Evolutionary conservation across 78 protist genomes (phyloP), one percentile per base, ranked within the genome.

Genomic region (Dictyostelium capitatum): DNA sequence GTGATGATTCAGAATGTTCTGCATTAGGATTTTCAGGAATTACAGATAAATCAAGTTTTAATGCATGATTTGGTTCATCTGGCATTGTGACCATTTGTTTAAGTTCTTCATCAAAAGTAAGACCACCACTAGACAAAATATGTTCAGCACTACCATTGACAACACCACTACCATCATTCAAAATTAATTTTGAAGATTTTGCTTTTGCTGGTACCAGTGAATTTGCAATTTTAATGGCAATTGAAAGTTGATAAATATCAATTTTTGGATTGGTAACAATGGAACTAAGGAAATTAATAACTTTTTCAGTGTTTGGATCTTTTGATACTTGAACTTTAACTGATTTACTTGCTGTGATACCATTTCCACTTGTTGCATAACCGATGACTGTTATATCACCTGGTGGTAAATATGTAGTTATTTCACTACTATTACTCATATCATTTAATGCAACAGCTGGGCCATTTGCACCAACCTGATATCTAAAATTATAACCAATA

Each of bases 371-470:
- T 25, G 50, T 23, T 4, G 48, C 93, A 37, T 77, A 77, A 28
- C 93, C 93, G 15, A 78, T 74, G 10, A 74, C 32, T 25, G 30
- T 57, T 8, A 62, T 47, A 23, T 75, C 41, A 8, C 93, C 83
- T 2, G 93, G 83, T 46, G 93, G 83, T 1, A 87, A 48, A 32
- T 23, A 37, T 0, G 93, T 87, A 14, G 62, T 64, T n/a, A 87
- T 64, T 17, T 9, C 17, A 20, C 25, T 59, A 6, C 25, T 19
- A 1, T 25, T 20, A 6, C 78, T 65, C 1, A 23, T 32, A 4
- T 87, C 93, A 64, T 79, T 43, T 23, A 87, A n/a, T 30, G 93
- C 79, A 32, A 78, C 41, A 15, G 79, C 84, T 10, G 72, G 79
- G 0, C 64, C 62, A 43, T 72, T n/a, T n/a, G 30, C 23, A 1